Conservation (phyloP, 345 rosid genomes). For the sweet orange (Citrus sinensis) region DNA sequence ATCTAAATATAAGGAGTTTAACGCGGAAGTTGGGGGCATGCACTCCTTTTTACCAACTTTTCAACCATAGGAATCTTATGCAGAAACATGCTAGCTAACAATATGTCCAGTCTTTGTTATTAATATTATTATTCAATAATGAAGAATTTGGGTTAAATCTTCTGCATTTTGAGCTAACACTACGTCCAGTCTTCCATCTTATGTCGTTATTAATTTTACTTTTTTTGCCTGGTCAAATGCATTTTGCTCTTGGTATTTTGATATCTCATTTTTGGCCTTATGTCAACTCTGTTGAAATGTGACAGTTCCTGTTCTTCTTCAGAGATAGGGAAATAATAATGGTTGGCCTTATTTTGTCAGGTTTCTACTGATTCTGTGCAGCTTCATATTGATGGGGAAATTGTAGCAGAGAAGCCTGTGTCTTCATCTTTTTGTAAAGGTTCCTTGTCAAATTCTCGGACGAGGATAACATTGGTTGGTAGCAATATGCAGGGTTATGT, state of each 20-base stretch:
- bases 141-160: not conserved
- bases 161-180: not conserved
- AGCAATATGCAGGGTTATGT: conserved; percentile 57
- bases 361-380: conserved; percentile 43
- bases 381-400: conserved; percentile 57
- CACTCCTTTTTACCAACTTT: not conserved
- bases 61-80: no score
- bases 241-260: not conserved
- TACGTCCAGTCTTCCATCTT: not conserved
- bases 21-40: not conserved
- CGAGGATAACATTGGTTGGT: conserved; percentile 45
- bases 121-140: not conserved
- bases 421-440: conserved; percentile 33
- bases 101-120: not conserved
- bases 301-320: not conserved
- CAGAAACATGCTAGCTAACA: not conserved
- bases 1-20: not conserved
- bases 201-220: not conserved
- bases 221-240: not conserved
- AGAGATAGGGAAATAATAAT: not conserved
- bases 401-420: conserved; percentile 48
- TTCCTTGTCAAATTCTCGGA: conserved; percentile 21
- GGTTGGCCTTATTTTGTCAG: conserved; percentile 26
- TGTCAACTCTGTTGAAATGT: not conserved
- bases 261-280: not conserved